These are phyloP conservation scores for Aphanomyces euteiches DNA, from an alignment of 352 stramenopile genomes.

Conservation along the genomic window DNA sequence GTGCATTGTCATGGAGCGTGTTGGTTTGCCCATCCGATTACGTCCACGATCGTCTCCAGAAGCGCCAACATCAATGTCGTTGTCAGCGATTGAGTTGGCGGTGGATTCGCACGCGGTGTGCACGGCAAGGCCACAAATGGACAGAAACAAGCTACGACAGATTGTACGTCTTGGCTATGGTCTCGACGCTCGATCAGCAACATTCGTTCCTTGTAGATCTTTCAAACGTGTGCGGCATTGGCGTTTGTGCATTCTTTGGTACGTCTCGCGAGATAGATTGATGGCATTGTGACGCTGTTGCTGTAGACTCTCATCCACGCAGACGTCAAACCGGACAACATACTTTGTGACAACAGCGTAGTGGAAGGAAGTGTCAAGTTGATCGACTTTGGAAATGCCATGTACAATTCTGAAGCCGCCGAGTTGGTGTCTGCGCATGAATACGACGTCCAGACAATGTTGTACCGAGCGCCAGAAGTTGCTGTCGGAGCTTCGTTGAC, in stretches of 20 bases:
- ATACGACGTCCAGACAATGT: constrained; percentile 71
- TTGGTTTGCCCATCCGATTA: constrained; percentile 38
- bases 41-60: not conserved
- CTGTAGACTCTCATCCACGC: constrained; percentile 57
- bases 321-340: constrained; percentile 77
- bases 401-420: constrained; percentile 35
- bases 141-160: constrained; percentile 43
- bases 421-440: constrained; percentile 42
- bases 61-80: no score
- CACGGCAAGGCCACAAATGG: constrained; percentile 33
- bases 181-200: not conserved
- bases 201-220: constrained; percentile 39
- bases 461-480: constrained; percentile 69
- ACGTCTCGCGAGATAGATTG: not conserved
- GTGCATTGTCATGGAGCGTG: constrained; percentile 66
- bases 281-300: not conserved
- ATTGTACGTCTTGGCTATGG: constrained; percentile 24
- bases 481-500: constrained; percentile 54
- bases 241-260: constrained; percentile 55
- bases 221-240: constrained; percentile 60
- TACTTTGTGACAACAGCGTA: constrained; percentile 33
- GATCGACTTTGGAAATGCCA: constrained; percentile 75
- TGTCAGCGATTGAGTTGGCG: constrained; percentile 16
- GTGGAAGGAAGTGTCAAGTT: constrained; percentile 42
- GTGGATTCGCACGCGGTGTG: not conserved